These are phyloP conservation scores for Cochlearia excelsa DNA, from an alignment of 345 rosid genomes.

Conservation along the genomic window DNA sequence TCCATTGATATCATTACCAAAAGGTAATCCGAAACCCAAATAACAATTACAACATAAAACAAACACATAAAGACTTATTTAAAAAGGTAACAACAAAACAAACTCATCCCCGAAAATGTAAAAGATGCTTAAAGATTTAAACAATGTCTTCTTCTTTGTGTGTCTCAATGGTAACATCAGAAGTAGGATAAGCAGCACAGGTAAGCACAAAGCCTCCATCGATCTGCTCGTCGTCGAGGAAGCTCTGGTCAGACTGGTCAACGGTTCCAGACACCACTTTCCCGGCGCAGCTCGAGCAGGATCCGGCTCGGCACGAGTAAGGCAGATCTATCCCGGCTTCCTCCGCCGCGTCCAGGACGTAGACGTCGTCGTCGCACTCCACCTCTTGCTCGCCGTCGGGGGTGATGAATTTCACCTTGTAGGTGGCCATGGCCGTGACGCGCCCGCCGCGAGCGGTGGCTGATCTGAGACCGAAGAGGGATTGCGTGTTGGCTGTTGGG, in stretches of 20 bases:
- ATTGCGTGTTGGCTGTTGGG: constrained; percentile 38
- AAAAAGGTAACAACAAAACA: too few relatives aligned
- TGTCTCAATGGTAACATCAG: constrained; percentile 61
- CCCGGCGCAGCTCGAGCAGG: constrained; percentile 85
- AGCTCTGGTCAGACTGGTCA: constrained; percentile 73
- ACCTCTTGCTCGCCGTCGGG: constrained; percentile 55
- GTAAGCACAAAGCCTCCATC: constrained; percentile 68
- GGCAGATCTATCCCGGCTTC: constrained; percentile 72
- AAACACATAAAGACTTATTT: too few relatives aligned
- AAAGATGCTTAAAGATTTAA: constrained; percentile 22
- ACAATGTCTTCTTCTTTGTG: constrained; percentile 75
- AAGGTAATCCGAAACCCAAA: too few relatives aligned
- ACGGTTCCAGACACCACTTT: constrained; percentile 45
- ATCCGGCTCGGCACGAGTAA: constrained; percentile 89
- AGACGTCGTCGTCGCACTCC: constrained; percentile 48
- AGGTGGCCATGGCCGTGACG: constrained; percentile 52
- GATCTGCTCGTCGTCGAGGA: constrained; percentile 79
- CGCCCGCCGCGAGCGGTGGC: constrained; percentile 44
- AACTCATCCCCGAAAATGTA: not conserved
- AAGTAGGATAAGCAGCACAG: constrained; percentile 62
- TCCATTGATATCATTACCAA: too few relatives aligned
- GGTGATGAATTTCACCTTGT: constrained; percentile 73
- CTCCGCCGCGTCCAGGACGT: constrained; percentile 66
- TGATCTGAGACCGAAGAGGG: constrained; percentile 56
- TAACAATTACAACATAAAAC: too few relatives aligned